These are phyloP conservation scores for Brassica cretica DNA, from an alignment of 345 rosid species.

Conservation along the genomic window DNA sequence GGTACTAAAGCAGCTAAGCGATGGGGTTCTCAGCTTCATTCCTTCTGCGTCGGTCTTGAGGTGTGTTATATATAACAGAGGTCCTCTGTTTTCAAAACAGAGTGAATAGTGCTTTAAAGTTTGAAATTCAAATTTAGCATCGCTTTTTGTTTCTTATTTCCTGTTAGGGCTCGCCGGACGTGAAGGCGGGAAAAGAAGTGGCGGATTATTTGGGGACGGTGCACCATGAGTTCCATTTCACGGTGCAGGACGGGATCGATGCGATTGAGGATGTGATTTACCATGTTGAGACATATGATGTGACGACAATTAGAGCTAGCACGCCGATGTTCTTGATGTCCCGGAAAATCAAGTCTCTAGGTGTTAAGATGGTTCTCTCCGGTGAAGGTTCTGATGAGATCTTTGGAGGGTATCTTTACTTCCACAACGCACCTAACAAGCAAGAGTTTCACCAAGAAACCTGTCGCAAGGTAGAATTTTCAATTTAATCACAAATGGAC, in stretches of 20 bases:
- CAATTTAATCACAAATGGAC: background rate
- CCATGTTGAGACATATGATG: constrained; percentile 89
- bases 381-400: constrained; percentile 97
- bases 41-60: constrained; percentile 92
- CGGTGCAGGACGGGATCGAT: constrained; percentile 94
- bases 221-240: constrained; percentile 91
- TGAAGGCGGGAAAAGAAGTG: constrained; percentile 84
- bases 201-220: constrained; percentile 88
- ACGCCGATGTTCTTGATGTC: constrained; percentile 94
- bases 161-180: constrained; percentile 62
- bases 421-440: constrained; percentile 95
- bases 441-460: constrained; percentile 86
- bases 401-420: constrained; percentile 91
- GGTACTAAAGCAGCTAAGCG: constrained; percentile 69
- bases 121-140: background rate
- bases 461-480: constrained; percentile 65
- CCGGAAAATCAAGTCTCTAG: constrained; percentile 85
- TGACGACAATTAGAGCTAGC: constrained; percentile 85
- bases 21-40: constrained; percentile 89
- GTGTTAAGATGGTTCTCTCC: constrained; percentile 96
- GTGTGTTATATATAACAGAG: background rate
- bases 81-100: background rate
- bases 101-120: background rate
- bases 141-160: background rate
- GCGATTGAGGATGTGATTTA: constrained; percentile 94